phyloP scores from a whole-genome alignment of 768 basidiomycete species.

The Lactifluus subvellereus region DNA sequence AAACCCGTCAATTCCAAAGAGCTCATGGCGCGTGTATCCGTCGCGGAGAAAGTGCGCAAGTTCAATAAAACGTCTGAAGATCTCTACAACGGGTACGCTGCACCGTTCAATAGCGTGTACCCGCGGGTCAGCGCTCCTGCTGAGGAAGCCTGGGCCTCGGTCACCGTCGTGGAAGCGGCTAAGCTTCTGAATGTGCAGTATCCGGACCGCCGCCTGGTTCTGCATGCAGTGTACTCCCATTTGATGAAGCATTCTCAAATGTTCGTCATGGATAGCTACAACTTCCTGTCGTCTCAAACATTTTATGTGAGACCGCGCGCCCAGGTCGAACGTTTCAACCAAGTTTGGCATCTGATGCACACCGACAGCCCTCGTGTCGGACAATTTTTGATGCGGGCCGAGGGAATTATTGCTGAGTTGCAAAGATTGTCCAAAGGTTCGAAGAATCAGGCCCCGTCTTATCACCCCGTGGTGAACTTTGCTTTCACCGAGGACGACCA shows the following conservation, averaged over 20 bases:
- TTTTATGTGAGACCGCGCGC: constrained; percentile 61
- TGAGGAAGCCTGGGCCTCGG: constrained; percentile 46
- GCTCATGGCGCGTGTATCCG: constrained; percentile 55
- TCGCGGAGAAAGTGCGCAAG: constrained; percentile 53
- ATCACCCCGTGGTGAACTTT: constrained; percentile 29
- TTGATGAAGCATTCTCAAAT: constrained; percentile 49
- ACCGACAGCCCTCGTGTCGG: constrained; percentile 37
- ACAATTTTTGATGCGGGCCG: constrained; percentile 48
- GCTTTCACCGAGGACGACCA: constrained; percentile 50
- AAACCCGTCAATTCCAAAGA: constrained; percentile 34
- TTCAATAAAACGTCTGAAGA: constrained; percentile 46
- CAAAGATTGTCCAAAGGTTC: constrained; percentile 1
- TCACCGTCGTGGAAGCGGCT: constrained; percentile 52
- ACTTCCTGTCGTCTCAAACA: constrained; percentile 43
- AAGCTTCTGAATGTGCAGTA: constrained; percentile 26
- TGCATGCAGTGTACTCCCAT: constrained; percentile 53
- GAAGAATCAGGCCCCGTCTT: constrained; percentile 29
- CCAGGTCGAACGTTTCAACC: constrained; percentile 47
- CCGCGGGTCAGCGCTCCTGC: constrained; percentile 39
- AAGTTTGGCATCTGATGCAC: constrained; percentile 46
- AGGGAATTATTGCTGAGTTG: constrained; percentile 33
- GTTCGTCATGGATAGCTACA: constrained; percentile 45
- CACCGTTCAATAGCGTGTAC: constrained; percentile 36
- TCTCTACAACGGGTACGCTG: constrained; percentile 32
- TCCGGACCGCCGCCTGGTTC: constrained; percentile 34